These are phyloP conservation scores for Fusarium sp. DNA, from an alignment of 2,329 filamentous ascomycete genomes.

Conservation along the genomic window DNA sequence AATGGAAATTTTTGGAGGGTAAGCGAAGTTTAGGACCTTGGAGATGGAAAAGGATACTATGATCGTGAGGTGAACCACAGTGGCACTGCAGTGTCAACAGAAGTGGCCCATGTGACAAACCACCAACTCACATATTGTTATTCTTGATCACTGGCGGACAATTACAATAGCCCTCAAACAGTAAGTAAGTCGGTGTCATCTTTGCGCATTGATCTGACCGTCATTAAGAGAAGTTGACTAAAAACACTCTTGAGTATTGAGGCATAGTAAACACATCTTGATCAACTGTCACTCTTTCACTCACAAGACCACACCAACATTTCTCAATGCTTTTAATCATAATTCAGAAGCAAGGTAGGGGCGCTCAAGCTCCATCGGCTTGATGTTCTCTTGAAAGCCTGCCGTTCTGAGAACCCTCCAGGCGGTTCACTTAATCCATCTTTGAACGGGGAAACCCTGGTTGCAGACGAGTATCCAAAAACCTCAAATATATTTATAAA, in stretches of 20 bases:
- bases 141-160: not conserved
- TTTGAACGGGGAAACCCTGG: not conserved
- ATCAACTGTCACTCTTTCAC: not conserved
- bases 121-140: not conserved
- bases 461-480: not conserved
- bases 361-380: no score
- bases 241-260: not conserved
- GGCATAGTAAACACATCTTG: not conserved
- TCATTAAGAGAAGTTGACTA: not conserved
- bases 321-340: not conserved
- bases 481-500: not conserved
- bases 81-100: slow-evolving; percentile 6
- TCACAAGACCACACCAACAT: not conserved
- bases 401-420: not conserved
- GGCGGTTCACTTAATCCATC: not conserved
- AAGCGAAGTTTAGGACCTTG: not conserved
- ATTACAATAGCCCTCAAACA: not conserved
- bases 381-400: not conserved
- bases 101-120: not conserved
- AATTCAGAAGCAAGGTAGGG: not conserved
- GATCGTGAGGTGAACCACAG: not conserved
- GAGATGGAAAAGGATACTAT: not conserved
- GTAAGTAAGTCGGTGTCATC: not conserved
- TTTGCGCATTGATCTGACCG: not conserved
- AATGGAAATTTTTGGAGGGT: not conserved